These are phyloP conservation scores for Sonneratia alba DNA, from an alignment of 345 rosid genomes.

Conservation along the genomic window DNA sequence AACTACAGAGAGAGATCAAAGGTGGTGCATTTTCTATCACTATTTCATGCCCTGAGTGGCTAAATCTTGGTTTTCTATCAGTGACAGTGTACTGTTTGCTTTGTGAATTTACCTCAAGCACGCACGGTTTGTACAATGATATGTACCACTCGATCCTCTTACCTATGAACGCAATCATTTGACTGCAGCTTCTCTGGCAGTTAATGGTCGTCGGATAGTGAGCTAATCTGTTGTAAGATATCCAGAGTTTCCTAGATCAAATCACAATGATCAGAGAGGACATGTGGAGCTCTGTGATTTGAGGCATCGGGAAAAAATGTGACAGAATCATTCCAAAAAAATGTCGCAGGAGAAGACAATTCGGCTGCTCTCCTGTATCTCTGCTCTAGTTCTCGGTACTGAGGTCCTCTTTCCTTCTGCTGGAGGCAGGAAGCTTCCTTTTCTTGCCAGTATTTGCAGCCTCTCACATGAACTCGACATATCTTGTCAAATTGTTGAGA, in stretches of 20 bases:
- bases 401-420: neutral
- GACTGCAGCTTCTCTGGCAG: neutral
- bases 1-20: no score
- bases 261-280: neutral
- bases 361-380: neutral
- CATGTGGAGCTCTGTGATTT: neutral
- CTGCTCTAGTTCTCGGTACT: neutral
- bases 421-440: neutral
- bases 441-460: neutral
- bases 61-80: neutral
- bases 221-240: neutral
- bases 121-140: no score
- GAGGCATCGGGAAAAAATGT: neutral
- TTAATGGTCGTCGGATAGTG: neutral
- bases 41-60: no score
- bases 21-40: no score
- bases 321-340: neutral
- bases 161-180: no score
- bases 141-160: no score
- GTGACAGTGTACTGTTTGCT: neutral
- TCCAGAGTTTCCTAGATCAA: neutral
- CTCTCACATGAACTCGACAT: neutral
- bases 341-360: neutral
- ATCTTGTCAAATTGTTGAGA: neutral
- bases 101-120: no score